Conservation (phyloP, 345 rosid species). For the Luvunga scandens region DNA sequence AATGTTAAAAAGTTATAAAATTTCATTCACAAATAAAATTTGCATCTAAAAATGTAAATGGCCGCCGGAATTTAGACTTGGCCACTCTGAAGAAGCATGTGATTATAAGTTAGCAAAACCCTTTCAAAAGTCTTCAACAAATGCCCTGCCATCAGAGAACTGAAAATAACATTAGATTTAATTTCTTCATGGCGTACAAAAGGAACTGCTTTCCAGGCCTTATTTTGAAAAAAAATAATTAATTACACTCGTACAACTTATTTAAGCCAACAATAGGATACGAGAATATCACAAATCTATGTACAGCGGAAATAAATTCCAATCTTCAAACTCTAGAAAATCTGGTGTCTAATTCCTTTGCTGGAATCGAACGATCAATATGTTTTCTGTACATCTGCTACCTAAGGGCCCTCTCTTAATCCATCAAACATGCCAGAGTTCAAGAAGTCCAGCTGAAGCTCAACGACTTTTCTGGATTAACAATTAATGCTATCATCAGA, state of each 20-base stretch:
- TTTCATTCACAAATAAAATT: too few relatives aligned
- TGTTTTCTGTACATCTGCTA: background rate
- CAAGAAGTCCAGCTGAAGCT: background rate
- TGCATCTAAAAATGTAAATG: too few relatives aligned
- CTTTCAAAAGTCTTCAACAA: background rate
- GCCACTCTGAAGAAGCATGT: too few relatives aligned
- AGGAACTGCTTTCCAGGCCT: background rate
- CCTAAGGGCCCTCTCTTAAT: background rate
- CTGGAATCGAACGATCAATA: background rate
- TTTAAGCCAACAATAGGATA: background rate
- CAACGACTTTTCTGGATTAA: background rate
- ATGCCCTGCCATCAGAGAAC: background rate
- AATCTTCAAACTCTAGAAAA: background rate
- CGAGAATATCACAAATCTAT: background rate
- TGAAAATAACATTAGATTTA: background rate
- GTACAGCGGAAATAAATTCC: background rate
- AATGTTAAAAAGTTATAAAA: too few relatives aligned
- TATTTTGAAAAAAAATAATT: background rate
- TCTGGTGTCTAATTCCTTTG: background rate
- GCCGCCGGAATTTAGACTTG: too few relatives aligned
- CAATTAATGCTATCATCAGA: constrained; percentile 1
- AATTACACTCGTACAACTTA: background rate
- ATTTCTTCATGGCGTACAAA: background rate
- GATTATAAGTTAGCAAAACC: too few relatives aligned
- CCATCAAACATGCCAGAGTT: background rate